These are phyloP conservation scores for Sequoiadendron giganteum DNA, from an alignment of 75 land plant species.

Conservation along the genomic window DNA sequence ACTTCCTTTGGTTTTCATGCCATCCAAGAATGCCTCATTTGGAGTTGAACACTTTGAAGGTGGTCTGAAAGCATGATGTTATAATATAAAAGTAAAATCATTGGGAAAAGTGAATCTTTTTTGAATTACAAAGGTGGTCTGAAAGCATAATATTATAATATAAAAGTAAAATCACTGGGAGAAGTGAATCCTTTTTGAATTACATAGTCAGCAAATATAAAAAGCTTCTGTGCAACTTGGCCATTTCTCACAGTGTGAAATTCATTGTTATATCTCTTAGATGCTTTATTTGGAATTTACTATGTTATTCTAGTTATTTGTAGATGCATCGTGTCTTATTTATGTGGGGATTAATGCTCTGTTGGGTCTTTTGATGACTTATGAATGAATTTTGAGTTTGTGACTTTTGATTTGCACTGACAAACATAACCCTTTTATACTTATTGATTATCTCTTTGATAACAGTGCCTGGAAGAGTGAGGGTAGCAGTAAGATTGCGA, in stretches of 20 bases:
- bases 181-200: background rate
- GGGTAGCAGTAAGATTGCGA: slow-evolving; percentile 40
- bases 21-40: background rate
- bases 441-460: background rate
- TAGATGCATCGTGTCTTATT: background rate
- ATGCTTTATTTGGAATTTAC: background rate
- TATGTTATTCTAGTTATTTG: background rate
- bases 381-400: background rate
- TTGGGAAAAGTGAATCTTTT: background rate
- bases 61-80: background rate
- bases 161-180: background rate
- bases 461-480: slow-evolving; percentile 34
- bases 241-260: background rate
- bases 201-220: background rate
- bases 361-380: background rate
- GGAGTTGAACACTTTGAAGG: background rate
- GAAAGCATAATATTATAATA: background rate
- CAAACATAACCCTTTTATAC: background rate
- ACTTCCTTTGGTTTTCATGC: background rate
- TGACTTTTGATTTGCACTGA: background rate
- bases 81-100: background rate
- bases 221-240: background rate
- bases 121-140: background rate
- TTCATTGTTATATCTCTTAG: background rate
- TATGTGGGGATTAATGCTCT: background rate